Evolutionary conservation across 2,329 filamentous ascomycete genomes (phyloP).

Genomic region (Aspergillus pseudonomiae): DNA sequence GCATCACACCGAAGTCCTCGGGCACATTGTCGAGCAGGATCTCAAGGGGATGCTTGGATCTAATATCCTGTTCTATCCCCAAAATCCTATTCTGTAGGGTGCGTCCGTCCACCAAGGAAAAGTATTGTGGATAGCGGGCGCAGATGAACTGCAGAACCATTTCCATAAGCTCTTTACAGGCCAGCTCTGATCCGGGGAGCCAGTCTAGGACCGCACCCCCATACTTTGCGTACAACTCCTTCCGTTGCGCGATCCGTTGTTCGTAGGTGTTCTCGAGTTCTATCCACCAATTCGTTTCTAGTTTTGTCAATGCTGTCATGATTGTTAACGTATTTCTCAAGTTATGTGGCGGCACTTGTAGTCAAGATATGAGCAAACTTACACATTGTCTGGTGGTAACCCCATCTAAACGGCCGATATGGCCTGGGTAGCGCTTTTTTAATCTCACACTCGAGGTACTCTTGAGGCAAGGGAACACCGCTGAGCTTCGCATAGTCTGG

Average conservation of each 20-base stretch:
- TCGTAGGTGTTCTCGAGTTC: constrained; percentile 78
- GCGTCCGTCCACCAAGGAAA: constrained; percentile 59
- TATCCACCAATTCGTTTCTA: constrained; percentile 87
- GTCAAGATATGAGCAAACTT: constrained; percentile 40
- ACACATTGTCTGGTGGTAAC: constrained; percentile 92
- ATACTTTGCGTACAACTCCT: constrained; percentile 65
- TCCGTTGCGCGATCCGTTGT: constrained; percentile 68
- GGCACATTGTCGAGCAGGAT: constrained; percentile 77
- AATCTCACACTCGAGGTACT: constrained; percentile 69
- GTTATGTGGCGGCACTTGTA: neutral
- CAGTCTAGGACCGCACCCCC: constrained; percentile 66
- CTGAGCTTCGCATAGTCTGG: constrained; percentile 76
- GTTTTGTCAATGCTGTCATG: constrained; percentile 68
- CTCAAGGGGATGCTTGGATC: constrained; percentile 64
- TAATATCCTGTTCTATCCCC: constrained; percentile 63
- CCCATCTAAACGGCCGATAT: constrained; percentile 81
- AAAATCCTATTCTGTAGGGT: constrained; percentile 72
- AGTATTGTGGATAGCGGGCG: constrained; percentile 75
- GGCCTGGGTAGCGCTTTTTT: constrained; percentile 70
- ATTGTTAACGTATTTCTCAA: neutral
- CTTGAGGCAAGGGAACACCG: constrained; percentile 70
- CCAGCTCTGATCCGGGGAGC: constrained; percentile 75
- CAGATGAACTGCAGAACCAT: constrained; percentile 81
- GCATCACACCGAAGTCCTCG: constrained; percentile 79
- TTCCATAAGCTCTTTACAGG: constrained; percentile 85